Conservation (phyloP, 2,329 filamentous ascomycete species). For the Exserohilum turcica region DNA sequence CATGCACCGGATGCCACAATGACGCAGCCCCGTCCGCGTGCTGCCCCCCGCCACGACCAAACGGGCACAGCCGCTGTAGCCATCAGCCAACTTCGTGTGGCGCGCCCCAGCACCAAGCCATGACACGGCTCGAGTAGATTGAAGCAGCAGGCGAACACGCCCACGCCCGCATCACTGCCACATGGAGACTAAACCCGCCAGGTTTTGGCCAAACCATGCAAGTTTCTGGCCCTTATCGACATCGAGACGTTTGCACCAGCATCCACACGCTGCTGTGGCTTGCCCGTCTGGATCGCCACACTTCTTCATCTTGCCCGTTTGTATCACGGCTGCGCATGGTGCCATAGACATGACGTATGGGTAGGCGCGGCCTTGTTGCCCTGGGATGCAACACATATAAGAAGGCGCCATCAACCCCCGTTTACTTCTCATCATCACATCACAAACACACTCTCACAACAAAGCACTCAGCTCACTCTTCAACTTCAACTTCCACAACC, state of each 20-base stretch:
- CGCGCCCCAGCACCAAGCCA: conserved; percentile 10
- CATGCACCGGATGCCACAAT: conserved; percentile 24
- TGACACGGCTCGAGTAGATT: conserved; percentile 11
- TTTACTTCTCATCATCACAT: conserved; percentile 14
- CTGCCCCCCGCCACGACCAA: conserved; percentile 18
- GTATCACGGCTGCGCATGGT: conserved; percentile 26
- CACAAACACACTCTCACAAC: conserved; percentile 8
- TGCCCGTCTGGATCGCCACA: conserved; percentile 9
- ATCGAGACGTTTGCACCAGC: conserved; percentile 4
- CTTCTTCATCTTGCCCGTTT: conserved; percentile 14
- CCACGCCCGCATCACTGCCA: conserved; percentile 12
- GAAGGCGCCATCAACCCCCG: conserved; percentile 6
- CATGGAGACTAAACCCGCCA: conserved; percentile 3
- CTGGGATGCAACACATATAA: conserved; percentile 22
- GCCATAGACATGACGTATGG: conserved; percentile 27
- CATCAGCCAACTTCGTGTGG: conserved; percentile 24
- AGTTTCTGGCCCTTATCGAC: conserved; percentile 22
- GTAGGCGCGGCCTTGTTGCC: conserved; percentile 10
- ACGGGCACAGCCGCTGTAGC: conserved; percentile 16
- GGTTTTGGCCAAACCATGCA: not conserved
- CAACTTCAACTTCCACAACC: conserved; percentile 4
- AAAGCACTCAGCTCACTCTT: not conserved
- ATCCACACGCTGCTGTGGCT: conserved; percentile 18
- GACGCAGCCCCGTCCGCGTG: conserved; percentile 33
- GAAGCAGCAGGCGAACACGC: conserved; percentile 3